Conservation (phyloP, 2,329 filamentous ascomycete species). For the Aspergillus transmontanensis region DNA sequence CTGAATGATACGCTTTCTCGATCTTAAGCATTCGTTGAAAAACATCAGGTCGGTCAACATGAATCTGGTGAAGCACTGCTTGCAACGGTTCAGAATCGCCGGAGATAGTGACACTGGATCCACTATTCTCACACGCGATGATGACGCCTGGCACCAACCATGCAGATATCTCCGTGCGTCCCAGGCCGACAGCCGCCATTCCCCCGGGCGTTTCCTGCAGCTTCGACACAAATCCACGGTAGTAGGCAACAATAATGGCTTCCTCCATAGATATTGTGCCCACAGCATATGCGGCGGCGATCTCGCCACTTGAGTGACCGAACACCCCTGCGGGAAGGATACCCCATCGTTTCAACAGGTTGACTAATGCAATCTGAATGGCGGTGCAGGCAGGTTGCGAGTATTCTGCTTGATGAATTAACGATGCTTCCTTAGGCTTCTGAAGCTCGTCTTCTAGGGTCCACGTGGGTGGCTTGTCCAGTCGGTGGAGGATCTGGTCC, state of each 20-base stretch:
- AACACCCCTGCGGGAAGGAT: conserved; percentile 26
- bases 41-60: no score
- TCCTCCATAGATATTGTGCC: conserved; percentile 16
- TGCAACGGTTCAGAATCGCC: conserved; percentile 4
- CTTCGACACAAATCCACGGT: neutral
- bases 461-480: no score
- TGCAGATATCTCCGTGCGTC: conserved; percentile 4
- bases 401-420: no score
- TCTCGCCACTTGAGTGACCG: conserved; percentile 38
- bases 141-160: neutral
- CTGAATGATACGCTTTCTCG: no score
- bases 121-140: conserved; percentile 13
- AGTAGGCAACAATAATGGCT: neutral
- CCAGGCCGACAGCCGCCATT: conserved; percentile 27
- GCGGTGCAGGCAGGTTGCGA: conserved; percentile 20
- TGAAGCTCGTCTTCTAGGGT: no score
- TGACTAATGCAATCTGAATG: conserved; percentile 35
- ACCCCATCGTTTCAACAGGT: conserved; percentile 29
- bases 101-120: conserved; percentile 9
- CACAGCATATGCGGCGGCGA: conserved; percentile 24
- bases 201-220: conserved; percentile 32
- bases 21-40: no score
- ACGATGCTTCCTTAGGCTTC: no score
- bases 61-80: neutral
- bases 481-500: no score